Conservation (phyloP, 1,284 basidiomycete genomes). For the Cryptococcus depauperatus region DNA sequence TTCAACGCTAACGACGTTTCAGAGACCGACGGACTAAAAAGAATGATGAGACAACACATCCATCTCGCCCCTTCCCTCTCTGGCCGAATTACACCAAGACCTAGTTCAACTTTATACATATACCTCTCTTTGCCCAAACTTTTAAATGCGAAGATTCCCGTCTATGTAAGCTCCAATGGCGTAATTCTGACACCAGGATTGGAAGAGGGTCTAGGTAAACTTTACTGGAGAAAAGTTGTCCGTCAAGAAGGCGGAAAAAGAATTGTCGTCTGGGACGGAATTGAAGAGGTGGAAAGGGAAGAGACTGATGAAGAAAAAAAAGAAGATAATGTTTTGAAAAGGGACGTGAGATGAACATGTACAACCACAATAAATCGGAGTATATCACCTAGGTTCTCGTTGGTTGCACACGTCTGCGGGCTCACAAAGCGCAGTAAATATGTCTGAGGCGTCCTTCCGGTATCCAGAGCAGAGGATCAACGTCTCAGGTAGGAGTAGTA, state of each 20-base stretch:
- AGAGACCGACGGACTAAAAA: constrained; percentile 37
- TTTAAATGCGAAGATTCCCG: constrained; percentile 31
- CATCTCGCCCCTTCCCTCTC: constrained; percentile 41
- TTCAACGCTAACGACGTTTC: background rate
- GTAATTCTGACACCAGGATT: constrained; percentile 44
- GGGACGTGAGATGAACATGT: no score
- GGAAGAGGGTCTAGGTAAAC: constrained; percentile 22
- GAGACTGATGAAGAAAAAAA: no score
- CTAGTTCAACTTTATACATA: constrained; percentile 38
- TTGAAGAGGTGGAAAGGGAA: constrained; percentile 18
- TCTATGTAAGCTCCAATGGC: constrained; percentile 40
- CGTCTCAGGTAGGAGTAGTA: no score
- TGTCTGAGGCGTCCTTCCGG: no score
- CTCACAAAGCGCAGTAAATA: no score
- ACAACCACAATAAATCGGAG: no score
- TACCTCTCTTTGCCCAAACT: constrained; percentile 38
- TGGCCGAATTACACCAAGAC: constrained; percentile 29
- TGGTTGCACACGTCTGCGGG: no score
- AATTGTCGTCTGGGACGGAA: constrained; percentile 34
- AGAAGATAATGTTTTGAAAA: no score
- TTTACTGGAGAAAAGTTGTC: constrained; percentile 36
- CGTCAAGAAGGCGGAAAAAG: constrained; percentile 18
- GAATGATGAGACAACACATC: constrained; percentile 43
- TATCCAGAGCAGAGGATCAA: no score
- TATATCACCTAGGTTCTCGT: no score